Base-by-base conservation (phyloP, 2,329 filamentous ascomycete genomes). In the Leptographium flavum region DNA sequence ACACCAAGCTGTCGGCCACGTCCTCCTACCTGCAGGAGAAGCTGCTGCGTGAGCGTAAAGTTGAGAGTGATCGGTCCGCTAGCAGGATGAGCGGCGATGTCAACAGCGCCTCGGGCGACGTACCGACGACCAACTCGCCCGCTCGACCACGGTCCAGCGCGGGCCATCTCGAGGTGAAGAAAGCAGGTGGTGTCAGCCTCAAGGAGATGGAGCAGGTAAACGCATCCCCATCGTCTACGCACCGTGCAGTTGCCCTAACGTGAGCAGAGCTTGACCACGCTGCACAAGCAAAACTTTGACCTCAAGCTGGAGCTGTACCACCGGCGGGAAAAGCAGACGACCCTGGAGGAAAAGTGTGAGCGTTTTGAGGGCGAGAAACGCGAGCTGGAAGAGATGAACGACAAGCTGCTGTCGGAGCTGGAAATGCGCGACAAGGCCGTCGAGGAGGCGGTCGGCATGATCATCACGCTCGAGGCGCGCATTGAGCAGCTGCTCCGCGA, bases 211-310 rank as follows among this genome's bases (percentile, higher is more conserved):
- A 85, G 58, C 68, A 77, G 63, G 76, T 79, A 60, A 46, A 67
- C 45, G 11, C 17, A 23, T 10, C 11, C 3, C 5, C n/a, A 15
- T 23, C 19, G 5, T 21, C 13, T 23, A 25, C 9, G 3, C 15
- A 8, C 10, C 22, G 37, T 5, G 8, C 33, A 21, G 2, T 19
- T 13, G 13, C 10, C 13, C 37, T 28, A 15, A 33, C 21, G 14
- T 13, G 14, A 25, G 11, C 41, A 82, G 71, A 74, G 79, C 45
- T 63, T 85, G 43, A 82, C 81, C 5, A 79, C 68, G 2, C 62
- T 86, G 21, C 77, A 81, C 58, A 87, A 87, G 57, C 76, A 84
- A 60, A 87, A 86, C 55, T 87, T 86, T 53, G 81, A 84, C 52
- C 67, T 87, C 36, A 86, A 87, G 58, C 66, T 86, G 28, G 81